A percentile compares a stretch with the other conserved stretches of the same genome.
Evolutionary conservation across 441 rosid species (phyloP).

Genomic region (Pelargonium citronellum): DNA sequence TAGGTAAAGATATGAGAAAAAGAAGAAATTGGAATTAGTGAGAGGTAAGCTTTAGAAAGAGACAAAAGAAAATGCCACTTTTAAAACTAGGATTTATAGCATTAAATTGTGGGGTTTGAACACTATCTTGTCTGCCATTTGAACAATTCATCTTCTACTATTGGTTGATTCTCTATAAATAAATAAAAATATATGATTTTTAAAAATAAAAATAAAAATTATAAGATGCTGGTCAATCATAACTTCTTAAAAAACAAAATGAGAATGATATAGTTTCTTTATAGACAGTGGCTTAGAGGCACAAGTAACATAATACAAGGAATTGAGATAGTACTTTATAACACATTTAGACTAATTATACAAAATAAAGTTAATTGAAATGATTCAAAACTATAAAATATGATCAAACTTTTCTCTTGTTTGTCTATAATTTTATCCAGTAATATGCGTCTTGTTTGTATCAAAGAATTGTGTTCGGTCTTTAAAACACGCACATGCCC

Average conservation of each 20-base stretch:
- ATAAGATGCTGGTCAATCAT: conserved; percentile 8
- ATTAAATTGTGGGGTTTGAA: conserved; percentile 20
- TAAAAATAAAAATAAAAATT: neutral
- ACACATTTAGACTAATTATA: no score
- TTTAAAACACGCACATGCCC: no score
- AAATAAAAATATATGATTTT: no score
- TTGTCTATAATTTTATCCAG: no score
- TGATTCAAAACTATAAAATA: no score
- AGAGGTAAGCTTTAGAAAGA: neutral
- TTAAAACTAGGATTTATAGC: neutral
- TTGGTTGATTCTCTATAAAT: neutral
- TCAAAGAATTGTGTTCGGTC: no score
- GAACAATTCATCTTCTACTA: conserved; percentile 13
- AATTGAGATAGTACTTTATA: no score
- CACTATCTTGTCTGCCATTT: conserved; percentile 23
- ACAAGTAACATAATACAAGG: no score
- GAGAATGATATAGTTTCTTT: neutral
- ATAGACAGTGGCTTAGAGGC: no score
- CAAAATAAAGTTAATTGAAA: no score
- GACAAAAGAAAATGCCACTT: neutral
- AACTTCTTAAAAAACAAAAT: conserved; percentile 1
- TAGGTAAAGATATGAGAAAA: conserved; percentile 7
- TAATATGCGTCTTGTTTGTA: no score
- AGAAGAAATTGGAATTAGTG: conserved; percentile 9
- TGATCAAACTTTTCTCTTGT: no score